A percentile compares a stretch with the other conserved stretches of the same genome.
Evolutionary conservation across 106 monocot species (phyloP).

Genomic region (Vanilla planifolia): DNA sequence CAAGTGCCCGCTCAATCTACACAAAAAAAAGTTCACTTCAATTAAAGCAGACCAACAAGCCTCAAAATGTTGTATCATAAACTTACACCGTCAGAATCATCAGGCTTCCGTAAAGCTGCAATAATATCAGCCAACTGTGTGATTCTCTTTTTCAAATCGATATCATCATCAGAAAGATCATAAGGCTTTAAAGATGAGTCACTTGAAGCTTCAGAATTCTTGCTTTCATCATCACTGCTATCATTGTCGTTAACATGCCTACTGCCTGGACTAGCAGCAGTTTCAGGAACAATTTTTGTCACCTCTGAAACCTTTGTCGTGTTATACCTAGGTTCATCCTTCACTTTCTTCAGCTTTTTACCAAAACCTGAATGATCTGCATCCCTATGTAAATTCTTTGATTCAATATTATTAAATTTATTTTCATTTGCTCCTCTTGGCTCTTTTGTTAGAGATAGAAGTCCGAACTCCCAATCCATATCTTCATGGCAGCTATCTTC

Average conservation of each 20-base stretch:
- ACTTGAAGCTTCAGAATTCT: conserved; percentile 57
- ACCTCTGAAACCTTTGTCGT: conserved; percentile 18
- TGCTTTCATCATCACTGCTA: conserved; percentile 29
- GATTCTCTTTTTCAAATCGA: conserved; percentile 63
- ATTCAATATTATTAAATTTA: conserved; percentile 4
- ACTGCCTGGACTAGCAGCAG: conserved; percentile 20
- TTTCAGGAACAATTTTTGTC: conserved; percentile 26
- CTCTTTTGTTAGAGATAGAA: conserved; percentile 30
- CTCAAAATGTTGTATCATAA: too few relatives aligned
- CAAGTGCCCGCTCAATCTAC: conserved; percentile 84
- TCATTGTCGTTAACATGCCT: conserved; percentile 12
- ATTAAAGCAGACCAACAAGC: too few relatives aligned
- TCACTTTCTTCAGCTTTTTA: conserved; percentile 22
- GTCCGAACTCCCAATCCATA: conserved; percentile 92
- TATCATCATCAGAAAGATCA: conserved; percentile 89
- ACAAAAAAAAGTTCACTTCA: background rate
- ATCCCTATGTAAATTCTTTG: conserved; percentile 5
- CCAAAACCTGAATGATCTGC: conserved; percentile 8
- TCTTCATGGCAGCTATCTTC: conserved; percentile 61
- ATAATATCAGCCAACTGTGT: conserved; percentile 64
- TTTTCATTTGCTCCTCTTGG: conserved; percentile 1
- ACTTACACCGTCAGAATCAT: conserved; percentile 89
- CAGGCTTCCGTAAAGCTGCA: conserved; percentile 76
- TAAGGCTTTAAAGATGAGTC: conserved; percentile 89
- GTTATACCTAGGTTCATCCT: conserved; percentile 8